These are phyloP conservation scores for Talaromyces sp. DNA, from an alignment of 2,329 filamentous ascomycete genomes.

Conservation along the genomic window DNA sequence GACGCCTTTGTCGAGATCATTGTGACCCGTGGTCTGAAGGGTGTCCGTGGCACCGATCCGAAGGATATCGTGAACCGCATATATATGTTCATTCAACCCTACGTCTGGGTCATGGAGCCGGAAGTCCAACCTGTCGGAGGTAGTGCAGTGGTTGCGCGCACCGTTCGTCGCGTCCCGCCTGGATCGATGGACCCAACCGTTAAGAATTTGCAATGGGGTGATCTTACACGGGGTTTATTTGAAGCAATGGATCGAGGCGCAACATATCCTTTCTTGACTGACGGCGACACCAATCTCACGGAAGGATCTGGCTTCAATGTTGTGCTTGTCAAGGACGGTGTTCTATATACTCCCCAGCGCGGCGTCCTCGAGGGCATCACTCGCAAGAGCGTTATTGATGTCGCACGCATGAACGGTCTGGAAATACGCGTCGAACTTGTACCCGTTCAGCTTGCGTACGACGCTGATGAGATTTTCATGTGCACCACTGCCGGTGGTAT, in stretches of 20 bases:
- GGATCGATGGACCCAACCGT: constrained; percentile 53
- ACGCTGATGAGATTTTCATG: constrained; percentile 54
- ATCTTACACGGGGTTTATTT: constrained; percentile 47
- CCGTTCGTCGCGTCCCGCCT: constrained; percentile 47
- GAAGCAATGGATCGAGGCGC: constrained; percentile 51
- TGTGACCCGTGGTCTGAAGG: constrained; percentile 50
- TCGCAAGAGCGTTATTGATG: too few relatives aligned
- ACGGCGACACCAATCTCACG: constrained; percentile 52
- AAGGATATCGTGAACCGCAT: constrained; percentile 42
- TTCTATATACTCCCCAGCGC: constrained; percentile 49
- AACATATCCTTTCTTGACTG: constrained; percentile 51
- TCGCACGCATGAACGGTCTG: constrained; percentile 46
- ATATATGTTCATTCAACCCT: constrained; percentile 52
- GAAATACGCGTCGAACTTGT: constrained; percentile 45
- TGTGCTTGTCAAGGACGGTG: constrained; percentile 46
- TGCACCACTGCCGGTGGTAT: constrained; percentile 55
- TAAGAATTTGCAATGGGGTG: constrained; percentile 54
- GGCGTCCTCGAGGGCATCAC: constrained; percentile 53
- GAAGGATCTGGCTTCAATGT: constrained; percentile 52
- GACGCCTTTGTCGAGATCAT: constrained; percentile 55
- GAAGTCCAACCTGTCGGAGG: constrained; percentile 45
- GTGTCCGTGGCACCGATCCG: constrained; percentile 39
- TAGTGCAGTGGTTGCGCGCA: constrained; percentile 47
- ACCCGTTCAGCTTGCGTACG: constrained; percentile 43
- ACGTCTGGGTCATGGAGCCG: constrained; percentile 54